Percentiles rank a stretch among this genome's conserved stretches.
These are phyloP conservation scores for Beta corolliflora DNA, from an alignment of 179 eudicot genomes.

Conservation along the genomic window DNA sequence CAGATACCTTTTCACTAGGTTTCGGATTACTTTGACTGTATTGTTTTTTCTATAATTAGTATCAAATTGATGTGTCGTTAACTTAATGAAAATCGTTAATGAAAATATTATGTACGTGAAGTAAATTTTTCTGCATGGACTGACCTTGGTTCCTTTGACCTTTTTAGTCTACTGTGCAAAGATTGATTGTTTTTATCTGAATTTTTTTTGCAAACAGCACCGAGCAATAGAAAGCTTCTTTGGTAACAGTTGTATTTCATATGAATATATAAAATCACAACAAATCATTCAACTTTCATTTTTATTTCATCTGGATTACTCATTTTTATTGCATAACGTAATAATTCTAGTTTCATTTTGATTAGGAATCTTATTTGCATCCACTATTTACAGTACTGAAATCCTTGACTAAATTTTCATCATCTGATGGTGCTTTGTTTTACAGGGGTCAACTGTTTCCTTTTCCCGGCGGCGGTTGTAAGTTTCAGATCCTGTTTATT, in stretches of 20 bases:
- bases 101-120: neutral
- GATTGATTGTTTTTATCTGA: neutral
- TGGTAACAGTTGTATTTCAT: neutral
- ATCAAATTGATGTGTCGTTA: neutral
- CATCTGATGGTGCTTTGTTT: conserved; percentile 24
- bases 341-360: neutral
- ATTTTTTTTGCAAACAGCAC: neutral
- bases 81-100: neutral
- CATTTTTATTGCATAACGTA: conserved; percentile 10
- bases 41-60: neutral
- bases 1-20: neutral
- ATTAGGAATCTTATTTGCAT: neutral
- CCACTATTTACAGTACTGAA: neutral
- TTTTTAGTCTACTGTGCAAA: neutral
- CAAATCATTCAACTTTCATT: neutral
- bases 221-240: neutral
- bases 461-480: conserved; percentile 37
- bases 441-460: conserved; percentile 45
- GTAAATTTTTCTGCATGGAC: neutral
- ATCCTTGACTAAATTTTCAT: neutral
- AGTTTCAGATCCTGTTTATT: conserved; percentile 22
- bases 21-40: neutral
- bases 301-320: neutral
- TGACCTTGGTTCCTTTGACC: neutral
- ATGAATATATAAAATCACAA: neutral